Conservation (phyloP, 2,329 filamentous ascomycete genomes). For the Clonostachys byssicola region DNA sequence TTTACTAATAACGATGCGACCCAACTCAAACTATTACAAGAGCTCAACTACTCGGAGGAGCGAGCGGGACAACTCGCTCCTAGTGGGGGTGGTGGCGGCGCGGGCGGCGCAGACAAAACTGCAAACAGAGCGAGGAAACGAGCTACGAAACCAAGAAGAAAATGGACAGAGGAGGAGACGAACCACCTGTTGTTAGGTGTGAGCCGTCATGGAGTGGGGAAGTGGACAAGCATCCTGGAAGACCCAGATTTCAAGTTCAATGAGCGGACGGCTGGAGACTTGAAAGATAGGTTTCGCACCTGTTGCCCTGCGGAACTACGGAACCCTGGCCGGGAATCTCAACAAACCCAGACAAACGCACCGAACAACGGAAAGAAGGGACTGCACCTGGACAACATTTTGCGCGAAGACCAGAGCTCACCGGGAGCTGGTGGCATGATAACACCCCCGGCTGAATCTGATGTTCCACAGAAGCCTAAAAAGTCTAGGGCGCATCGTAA, state of each 20-base stretch:
- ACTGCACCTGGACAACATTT: slow-evolving; percentile 49
- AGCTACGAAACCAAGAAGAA: slow-evolving; percentile 52
- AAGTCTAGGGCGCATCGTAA: slow-evolving; percentile 52
- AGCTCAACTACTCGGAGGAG: slow-evolving; percentile 11
- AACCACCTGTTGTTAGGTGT: slow-evolving; percentile 58
- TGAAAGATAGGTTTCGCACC: slow-evolving; percentile 64
- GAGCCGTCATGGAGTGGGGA: slow-evolving; percentile 58
- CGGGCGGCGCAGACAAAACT: slow-evolving; percentile 17
- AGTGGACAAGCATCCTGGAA: slow-evolving; percentile 61
- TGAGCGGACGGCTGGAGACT: slow-evolving; percentile 54
- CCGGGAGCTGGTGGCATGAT: background rate
- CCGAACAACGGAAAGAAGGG: slow-evolving; percentile 30
- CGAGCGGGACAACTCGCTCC: slow-evolving; percentile 9
- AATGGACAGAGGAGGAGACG: slow-evolving; percentile 64
- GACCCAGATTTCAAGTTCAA: slow-evolving; percentile 59
- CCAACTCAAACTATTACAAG: slow-evolving; percentile 34
- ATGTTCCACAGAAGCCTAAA: slow-evolving; percentile 32
- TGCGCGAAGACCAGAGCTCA: slow-evolving; percentile 32
- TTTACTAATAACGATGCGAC: slow-evolving; percentile 44
- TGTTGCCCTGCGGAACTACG: slow-evolving; percentile 60
- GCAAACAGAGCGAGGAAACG: slow-evolving; percentile 35
- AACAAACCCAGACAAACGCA: slow-evolving; percentile 26
- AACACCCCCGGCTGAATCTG: slow-evolving; percentile 16
- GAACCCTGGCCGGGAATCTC: slow-evolving; percentile 23
- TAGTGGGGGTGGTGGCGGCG: slow-evolving; percentile 13